Conservation (phyloP, 2,329 filamentous ascomycete genomes). For the Rhynchosporium secalis region DNA sequence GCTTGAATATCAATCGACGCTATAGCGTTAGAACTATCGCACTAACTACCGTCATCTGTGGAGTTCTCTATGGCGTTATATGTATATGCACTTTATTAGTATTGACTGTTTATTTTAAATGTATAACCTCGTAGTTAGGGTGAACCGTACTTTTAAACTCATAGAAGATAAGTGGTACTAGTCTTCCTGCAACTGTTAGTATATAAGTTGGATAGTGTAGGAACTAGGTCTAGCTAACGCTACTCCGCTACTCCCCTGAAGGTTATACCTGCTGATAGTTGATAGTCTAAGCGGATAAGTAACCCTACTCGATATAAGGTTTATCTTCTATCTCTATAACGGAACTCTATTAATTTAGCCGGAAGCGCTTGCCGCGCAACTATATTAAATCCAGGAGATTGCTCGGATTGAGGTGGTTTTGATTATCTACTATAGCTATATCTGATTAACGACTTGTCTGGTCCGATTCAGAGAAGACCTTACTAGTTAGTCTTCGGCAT, state of each 20-base stretch:
- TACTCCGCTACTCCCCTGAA: too few relatives aligned
- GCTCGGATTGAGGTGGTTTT: neutral
- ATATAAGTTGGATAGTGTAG: too few relatives aligned
- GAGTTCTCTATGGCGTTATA: neutral
- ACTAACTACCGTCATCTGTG: neutral
- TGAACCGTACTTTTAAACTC: neutral
- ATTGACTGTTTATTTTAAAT: neutral
- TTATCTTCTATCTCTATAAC: neutral
- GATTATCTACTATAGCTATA: neutral
- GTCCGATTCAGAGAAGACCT: neutral
- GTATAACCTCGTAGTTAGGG: neutral
- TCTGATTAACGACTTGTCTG: neutral
- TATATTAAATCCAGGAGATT: neutral
- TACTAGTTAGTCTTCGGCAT: neutral
- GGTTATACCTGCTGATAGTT: too few relatives aligned
- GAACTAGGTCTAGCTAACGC: too few relatives aligned
- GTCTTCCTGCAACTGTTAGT: too few relatives aligned
- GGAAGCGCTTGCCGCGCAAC: neutral
- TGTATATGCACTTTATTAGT: conserved; percentile 1
- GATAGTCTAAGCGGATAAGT: neutral
- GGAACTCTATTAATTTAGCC: neutral
- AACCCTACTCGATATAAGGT: neutral
- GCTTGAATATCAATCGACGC: neutral
- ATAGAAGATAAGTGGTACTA: neutral
- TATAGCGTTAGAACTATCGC: conserved; percentile 1